Percentiles rank a stretch among this genome's conserved stretches.
Conservation (phyloP, 2,329 filamentous ascomycete genomes). For the Epichloe scottii region DNA sequence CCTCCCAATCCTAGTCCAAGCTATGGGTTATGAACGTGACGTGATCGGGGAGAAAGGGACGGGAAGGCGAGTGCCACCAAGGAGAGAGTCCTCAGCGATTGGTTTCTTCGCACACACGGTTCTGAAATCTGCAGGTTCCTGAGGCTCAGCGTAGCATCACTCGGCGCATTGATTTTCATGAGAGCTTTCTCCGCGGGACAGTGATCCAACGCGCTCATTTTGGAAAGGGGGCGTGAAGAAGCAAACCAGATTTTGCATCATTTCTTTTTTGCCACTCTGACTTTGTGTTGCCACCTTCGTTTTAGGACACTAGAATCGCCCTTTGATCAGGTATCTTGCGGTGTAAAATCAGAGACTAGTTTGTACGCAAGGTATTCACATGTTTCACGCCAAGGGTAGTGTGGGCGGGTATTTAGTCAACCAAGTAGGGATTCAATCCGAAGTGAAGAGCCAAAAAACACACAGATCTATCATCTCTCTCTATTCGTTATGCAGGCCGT, state of each 20-base stretch:
- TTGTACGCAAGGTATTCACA: background rate
- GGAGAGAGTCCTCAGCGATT: background rate
- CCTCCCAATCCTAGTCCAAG: conserved; percentile 29
- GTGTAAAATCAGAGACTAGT: background rate
- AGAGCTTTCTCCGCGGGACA: background rate
- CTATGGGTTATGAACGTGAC: conserved; percentile 18
- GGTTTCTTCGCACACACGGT: background rate
- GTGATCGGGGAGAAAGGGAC: background rate
- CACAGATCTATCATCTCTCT: background rate
- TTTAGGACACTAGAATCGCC: too few species aligned
- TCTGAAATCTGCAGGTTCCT: conserved; percentile 7
- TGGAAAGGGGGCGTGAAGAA: background rate
- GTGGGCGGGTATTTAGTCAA: background rate
- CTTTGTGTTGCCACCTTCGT: background rate
- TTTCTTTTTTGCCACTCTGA: background rate
- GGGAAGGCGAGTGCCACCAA: background rate
- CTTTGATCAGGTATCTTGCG: too few species aligned
- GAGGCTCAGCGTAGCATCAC: conserved; percentile 20
- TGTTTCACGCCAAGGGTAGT: background rate
- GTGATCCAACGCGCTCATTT: background rate
- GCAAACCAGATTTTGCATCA: background rate
- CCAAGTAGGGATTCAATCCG: background rate
- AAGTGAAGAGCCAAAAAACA: background rate
- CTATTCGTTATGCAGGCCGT: background rate
- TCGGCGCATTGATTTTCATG: conserved; percentile 20